Percentiles rank a stretch among this genome's conserved stretches.
Conservation (phyloP, 495 filamentous ascomycete species). For the Aspergillus leporis region DNA sequence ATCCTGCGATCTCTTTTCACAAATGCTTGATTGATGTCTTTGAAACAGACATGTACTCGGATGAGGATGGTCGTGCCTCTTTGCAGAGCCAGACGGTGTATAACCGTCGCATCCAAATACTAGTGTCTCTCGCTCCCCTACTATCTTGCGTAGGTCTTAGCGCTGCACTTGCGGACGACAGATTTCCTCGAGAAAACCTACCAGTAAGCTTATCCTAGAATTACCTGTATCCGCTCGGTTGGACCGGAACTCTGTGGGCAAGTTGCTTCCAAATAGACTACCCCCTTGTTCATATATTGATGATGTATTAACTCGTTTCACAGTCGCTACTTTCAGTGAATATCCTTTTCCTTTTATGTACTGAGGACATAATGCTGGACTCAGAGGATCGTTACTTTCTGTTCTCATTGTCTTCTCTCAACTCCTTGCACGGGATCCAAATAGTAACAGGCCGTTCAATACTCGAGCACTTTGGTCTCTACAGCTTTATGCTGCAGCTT, state of each 20-base stretch:
- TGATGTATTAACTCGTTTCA: background rate
- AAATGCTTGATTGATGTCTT: too few relatives aligned
- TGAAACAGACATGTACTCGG: background rate
- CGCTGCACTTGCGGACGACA: background rate
- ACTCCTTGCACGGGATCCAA: too few relatives aligned
- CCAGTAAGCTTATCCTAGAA: background rate
- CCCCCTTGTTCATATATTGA: too few relatives aligned
- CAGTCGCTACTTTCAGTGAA: background rate
- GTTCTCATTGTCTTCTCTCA: background rate
- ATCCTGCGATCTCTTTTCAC: too few relatives aligned
- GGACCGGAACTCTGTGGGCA: too few relatives aligned
- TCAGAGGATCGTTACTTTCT: background rate
- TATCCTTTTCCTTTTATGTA: background rate
- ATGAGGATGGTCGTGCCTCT: conserved; percentile 10
- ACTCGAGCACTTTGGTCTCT: background rate
- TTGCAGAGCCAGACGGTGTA: background rate
- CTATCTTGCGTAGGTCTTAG: background rate
- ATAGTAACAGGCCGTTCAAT: too few relatives aligned
- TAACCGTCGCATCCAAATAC: background rate
- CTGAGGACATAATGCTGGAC: background rate
- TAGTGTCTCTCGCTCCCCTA: background rate
- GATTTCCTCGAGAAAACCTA: background rate
- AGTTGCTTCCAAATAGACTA: too few relatives aligned
- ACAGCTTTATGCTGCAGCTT: background rate
- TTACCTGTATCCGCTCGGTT: too few relatives aligned